Conservation (phyloP, 192 early-diverging fungal genomes). For the Backusella sp. region DNA sequence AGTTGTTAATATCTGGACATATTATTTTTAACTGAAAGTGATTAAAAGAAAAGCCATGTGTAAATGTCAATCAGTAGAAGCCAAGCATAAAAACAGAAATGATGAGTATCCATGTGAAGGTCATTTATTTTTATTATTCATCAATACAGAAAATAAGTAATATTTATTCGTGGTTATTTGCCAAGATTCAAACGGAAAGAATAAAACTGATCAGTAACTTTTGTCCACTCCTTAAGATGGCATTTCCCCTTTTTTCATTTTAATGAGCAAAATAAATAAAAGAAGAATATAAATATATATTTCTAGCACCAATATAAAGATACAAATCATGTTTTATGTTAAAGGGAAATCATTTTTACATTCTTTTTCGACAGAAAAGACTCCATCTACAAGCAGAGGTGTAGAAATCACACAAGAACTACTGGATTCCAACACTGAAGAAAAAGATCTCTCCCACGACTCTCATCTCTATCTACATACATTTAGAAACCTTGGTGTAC, state of each 20-base stretch:
- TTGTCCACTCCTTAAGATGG: neutral
- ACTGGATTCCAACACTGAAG: neutral
- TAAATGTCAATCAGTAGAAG: no score
- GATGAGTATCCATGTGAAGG: neutral
- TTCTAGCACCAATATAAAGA: neutral
- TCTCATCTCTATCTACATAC: neutral
- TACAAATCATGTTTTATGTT: slow-evolving; percentile 18
- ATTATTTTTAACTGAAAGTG: neutral
- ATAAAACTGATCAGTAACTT: neutral
- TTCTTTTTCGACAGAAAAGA: neutral
- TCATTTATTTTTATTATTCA: neutral
- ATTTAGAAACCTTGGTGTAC: neutral
- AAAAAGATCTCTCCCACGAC: neutral
- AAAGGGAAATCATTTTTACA: slow-evolving; percentile 6
- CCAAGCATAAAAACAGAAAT: no score
- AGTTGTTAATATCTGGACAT: neutral
- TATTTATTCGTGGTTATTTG: neutral
- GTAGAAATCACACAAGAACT: neutral
- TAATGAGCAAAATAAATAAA: neutral
- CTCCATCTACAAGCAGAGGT: neutral
- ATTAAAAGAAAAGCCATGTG: neutral
- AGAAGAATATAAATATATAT: neutral
- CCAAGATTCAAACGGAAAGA: neutral
- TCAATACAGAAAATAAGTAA: neutral
- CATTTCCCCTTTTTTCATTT: neutral